These are phyloP conservation scores for Backusella morwellensis DNA, from an alignment of 192 early-diverging fungal species.

Conservation along the genomic window DNA sequence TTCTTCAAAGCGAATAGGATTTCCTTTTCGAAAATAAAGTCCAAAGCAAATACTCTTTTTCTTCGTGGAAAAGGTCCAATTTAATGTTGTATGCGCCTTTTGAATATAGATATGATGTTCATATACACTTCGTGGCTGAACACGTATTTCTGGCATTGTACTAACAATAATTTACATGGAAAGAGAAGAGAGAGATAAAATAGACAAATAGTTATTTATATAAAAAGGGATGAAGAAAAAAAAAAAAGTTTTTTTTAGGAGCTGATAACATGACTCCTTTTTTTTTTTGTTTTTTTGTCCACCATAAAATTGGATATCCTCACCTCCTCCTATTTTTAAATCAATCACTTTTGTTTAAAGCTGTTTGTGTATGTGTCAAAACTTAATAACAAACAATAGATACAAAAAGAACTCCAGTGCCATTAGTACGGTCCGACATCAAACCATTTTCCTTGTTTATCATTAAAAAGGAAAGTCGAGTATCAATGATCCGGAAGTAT, in stretches of 20 bases:
- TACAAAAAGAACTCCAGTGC: neutral
- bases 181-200: neutral
- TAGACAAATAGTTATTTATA: neutral
- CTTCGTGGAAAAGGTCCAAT: slow-evolving; percentile 93
- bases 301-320: neutral
- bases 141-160: slow-evolving; percentile 75
- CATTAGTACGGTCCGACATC: no score
- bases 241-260: neutral
- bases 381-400: neutral
- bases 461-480: neutral
- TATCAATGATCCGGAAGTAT: neutral
- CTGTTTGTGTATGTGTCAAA: neutral
- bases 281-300: neutral
- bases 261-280: neutral
- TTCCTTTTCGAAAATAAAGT: slow-evolving; percentile 9
- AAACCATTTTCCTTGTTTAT: neutral
- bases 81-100: slow-evolving; percentile 68
- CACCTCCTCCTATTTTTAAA: neutral
- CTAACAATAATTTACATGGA: neutral
- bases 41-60: slow-evolving; percentile 56
- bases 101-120: slow-evolving; percentile 80
- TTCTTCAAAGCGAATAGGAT: neutral
- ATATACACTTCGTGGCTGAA: slow-evolving; percentile 78
- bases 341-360: neutral
- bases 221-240: neutral